Percentiles rank a stretch among this genome's conserved stretches.
Conservation (phyloP, 164 flowering plant species). For the Akebia trifoliata region DNA sequence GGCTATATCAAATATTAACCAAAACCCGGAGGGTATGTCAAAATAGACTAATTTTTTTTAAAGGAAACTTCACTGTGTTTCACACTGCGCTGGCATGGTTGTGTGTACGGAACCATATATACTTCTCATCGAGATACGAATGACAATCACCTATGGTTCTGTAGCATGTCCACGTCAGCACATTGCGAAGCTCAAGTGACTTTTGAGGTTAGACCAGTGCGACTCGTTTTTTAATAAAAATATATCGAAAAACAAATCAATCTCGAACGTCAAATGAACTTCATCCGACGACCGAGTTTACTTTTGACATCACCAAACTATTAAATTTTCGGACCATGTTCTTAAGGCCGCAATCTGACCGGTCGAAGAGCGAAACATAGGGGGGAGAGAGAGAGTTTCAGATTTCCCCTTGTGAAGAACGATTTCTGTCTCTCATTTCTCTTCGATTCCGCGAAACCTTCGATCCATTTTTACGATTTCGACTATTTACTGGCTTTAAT, state of each 20-base stretch:
- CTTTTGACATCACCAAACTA: background rate
- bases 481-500: background rate
- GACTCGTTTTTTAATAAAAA: background rate
- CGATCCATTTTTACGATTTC: background rate
- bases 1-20: too few relatives aligned
- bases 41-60: too few relatives aligned
- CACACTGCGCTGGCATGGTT: too few relatives aligned
- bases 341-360: background rate
- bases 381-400: background rate
- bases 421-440: background rate
- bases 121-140: too few relatives aligned
- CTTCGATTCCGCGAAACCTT: slow-evolving; percentile 5
- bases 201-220: background rate
- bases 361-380: background rate
- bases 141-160: too few relatives aligned
- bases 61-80: too few relatives aligned
- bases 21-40: too few relatives aligned
- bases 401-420: background rate
- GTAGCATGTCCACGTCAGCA: too few relatives aligned
- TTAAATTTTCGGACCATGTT: too few relatives aligned
- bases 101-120: too few relatives aligned
- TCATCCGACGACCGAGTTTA: background rate
- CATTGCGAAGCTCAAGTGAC: too few relatives aligned
- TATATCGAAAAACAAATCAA: background rate
- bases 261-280: background rate